These are phyloP conservation scores for Chrysoporthe cubensis DNA, from an alignment of 2,329 filamentous ascomycete species.

Conservation along the genomic window DNA sequence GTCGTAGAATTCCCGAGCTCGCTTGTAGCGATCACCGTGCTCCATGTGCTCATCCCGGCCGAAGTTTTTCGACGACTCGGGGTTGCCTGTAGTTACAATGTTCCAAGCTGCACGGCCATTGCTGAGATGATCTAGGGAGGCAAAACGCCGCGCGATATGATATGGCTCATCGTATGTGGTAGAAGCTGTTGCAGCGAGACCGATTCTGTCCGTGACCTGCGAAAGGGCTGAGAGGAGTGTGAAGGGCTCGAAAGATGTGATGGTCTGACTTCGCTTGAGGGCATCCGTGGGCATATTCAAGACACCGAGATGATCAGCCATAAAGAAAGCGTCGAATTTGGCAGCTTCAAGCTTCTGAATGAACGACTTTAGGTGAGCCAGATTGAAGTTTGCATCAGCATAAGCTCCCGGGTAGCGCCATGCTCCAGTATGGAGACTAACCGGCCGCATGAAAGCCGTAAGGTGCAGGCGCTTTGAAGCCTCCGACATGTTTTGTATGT, in stretches of 20 bases:
- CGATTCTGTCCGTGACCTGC: constrained; percentile 52
- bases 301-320: constrained; percentile 59
- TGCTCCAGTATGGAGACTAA: constrained; percentile 58
- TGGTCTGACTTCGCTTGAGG: constrained; percentile 60
- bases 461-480: constrained; percentile 51
- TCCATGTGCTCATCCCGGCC: constrained; percentile 53
- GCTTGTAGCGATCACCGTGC: constrained; percentile 53
- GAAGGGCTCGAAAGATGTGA: constrained; percentile 61
- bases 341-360: constrained; percentile 57
- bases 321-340: constrained; percentile 61
- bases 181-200: constrained; percentile 57
- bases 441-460: constrained; percentile 63
- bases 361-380: constrained; percentile 55
- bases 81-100: constrained; percentile 57
- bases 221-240: constrained; percentile 55
- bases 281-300: constrained; percentile 61
- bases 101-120: constrained; percentile 58
- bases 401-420: constrained; percentile 60
- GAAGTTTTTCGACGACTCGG: constrained; percentile 57
- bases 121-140: constrained; percentile 56
- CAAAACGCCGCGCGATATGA: constrained; percentile 57
- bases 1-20: constrained; percentile 56
- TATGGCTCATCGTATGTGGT: constrained; percentile 60
- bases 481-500: constrained; percentile 18
- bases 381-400: constrained; percentile 62